Evolutionary conservation across 306 rosid species (phyloP).

Genomic region (Glycyrrhiza uralensis): DNA sequence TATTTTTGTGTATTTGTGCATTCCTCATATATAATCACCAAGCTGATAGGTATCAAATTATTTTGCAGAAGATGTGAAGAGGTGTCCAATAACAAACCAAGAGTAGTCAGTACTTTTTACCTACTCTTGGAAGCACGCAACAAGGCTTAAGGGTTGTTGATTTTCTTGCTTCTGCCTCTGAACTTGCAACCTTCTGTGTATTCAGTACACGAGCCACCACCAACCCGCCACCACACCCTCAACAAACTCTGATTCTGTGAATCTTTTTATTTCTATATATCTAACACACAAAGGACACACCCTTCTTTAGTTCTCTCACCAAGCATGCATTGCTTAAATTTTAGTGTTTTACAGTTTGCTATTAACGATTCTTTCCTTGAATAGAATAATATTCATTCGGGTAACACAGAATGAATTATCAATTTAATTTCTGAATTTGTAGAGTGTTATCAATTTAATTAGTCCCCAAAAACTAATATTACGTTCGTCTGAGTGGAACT

Average conservation of each 20-base stretch:
- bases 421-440: too few relatives aligned
- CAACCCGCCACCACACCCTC: background rate
- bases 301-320: background rate
- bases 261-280: background rate
- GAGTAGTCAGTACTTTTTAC: background rate
- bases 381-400: background rate
- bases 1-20: background rate
- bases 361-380: background rate
- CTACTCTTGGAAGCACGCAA: conserved; percentile 1
- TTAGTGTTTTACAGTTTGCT: background rate
- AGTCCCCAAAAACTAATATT: too few relatives aligned
- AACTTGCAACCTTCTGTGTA: background rate
- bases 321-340: background rate
- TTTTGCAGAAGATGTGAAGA: background rate
- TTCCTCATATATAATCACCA: background rate
- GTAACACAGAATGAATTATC: too few relatives aligned
- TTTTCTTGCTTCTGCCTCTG: conserved; percentile 23
- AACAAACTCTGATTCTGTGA: background rate
- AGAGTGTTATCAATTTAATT: too few relatives aligned
- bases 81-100: background rate
- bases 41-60: background rate
- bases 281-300: background rate
- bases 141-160: background rate
- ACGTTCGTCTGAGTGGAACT: too few relatives aligned
- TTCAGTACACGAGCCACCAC: background rate